Conservation (phyloP, 495 filamentous ascomycete species). For the Lentithecium fluviatile region DNA sequence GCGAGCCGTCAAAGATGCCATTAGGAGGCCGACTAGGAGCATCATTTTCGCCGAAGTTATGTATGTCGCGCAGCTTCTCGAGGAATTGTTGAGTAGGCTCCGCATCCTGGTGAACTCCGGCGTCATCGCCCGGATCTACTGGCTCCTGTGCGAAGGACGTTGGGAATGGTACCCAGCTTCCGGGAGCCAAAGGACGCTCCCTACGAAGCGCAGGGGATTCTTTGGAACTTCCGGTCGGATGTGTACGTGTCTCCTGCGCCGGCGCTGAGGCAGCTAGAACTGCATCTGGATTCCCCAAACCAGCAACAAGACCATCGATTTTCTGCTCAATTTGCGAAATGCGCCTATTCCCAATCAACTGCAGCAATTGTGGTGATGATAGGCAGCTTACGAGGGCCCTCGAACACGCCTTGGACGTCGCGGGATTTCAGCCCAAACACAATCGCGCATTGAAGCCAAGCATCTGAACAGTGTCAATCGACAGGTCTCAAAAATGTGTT, state of each 20-base stretch:
- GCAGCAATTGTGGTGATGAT: not conserved
- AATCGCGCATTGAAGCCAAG: constrained; percentile 15
- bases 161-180: constrained; percentile 24
- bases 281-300: constrained; percentile 1
- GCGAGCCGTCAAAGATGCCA: not conserved
- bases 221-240: not conserved
- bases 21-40: constrained; percentile 10
- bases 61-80: constrained; percentile 21
- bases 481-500: not conserved
- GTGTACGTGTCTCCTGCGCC: not conserved
- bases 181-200: constrained; percentile 5
- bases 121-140: not conserved
- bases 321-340: constrained; percentile 30
- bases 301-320: constrained; percentile 25
- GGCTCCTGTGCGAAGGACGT: constrained; percentile 6
- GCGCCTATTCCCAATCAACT: constrained; percentile 9
- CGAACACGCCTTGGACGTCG: constrained; percentile 10
- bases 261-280: not conserved
- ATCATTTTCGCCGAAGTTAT: constrained; percentile 12
- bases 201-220: not conserved
- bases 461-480: constrained; percentile 11
- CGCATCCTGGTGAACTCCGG: constrained; percentile 1
- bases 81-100: constrained; percentile 9
- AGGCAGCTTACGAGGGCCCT: constrained; percentile 21
- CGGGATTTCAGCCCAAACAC: constrained; percentile 22